Base-by-base conservation (phyloP, 73 alveolate species). In the Paramecium caudatum region DNA sequence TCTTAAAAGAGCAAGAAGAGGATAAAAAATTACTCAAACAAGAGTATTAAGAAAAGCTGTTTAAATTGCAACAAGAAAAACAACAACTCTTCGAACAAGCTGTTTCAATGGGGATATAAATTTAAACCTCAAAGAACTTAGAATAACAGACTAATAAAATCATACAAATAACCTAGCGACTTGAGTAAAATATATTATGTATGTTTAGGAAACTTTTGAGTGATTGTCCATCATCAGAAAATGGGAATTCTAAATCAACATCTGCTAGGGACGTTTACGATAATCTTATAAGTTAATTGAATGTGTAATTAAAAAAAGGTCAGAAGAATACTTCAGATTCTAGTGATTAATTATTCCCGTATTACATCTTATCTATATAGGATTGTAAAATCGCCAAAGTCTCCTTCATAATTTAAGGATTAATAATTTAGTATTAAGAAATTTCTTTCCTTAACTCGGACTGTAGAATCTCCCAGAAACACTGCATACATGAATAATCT, bases 241-340 rank as follows among this genome's bases (percentile, higher is more conserved):
- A 43, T 23, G 30, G 30, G 30, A 23, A 55, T 10, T 37, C 23
- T 37, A 55, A 55, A 55, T 37, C n/a, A 6, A 21, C 23, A 10
- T 55, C 80, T 19, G 80, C 80, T 55, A 55, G 80, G 30, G 80
- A 55, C 23, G 30, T 55, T 55, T 55, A 55, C 46, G 45, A 55
- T 55, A 55, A 55, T 8, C 30, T 55, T 12, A 23, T 55, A 12
- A 55, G 30, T 55, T 55, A 55, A 55, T 55, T 55, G 30, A 55
- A 55, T 55, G 30, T 43, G 30, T 37, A 55, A 37, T 55, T 55
- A 55, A 55, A 55, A 27, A 55, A 55, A 55, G 30, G 30, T 55
- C 30, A 55, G 8, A 23, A 21, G 80, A 55, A 23, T 55, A 23
- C 13, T n/a, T n/a, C n/a, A n/a, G 80, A 55, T 27, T 27, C 23